Evolutionary conservation across 306 rosid genomes (phyloP).

Genomic region (Prunus padus): DNA sequence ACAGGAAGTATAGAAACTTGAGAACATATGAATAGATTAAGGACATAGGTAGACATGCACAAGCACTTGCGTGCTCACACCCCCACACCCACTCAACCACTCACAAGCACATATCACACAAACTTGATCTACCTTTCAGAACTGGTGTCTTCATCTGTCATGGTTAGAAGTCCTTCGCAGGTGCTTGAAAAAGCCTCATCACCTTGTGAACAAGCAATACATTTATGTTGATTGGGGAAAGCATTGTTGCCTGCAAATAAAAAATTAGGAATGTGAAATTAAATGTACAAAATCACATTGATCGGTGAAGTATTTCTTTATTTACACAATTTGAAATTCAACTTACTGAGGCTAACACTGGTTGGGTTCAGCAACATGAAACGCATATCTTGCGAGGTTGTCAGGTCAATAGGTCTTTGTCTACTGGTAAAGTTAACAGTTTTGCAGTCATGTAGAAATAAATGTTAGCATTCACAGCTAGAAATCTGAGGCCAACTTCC

Average conservation of each 20-base stretch:
- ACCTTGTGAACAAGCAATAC: slow-evolving; percentile 17
- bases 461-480: slow-evolving; percentile 1
- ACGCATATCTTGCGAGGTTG: slow-evolving; percentile 45
- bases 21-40: slow-evolving; percentile 2
- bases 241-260: slow-evolving; percentile 28
- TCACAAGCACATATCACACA: not conserved
- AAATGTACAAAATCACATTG: not conserved
- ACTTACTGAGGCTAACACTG: slow-evolving; percentile 36
- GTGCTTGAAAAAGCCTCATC: slow-evolving; percentile 17
- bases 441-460: not conserved
- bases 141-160: slow-evolving; percentile 22
- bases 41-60: not conserved
- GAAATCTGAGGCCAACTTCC: not conserved
- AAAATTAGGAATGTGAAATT: not conserved
- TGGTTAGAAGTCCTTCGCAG: slow-evolving; percentile 14
- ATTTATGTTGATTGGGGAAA: slow-evolving; percentile 20
- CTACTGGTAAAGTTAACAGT: slow-evolving; percentile 28
- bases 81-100: not conserved
- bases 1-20: slow-evolving; percentile 9
- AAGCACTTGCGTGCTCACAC: not conserved
- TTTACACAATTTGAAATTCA: not conserved
- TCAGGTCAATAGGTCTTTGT: slow-evolving; percentile 45
- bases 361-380: slow-evolving; percentile 34
- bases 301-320: not conserved
- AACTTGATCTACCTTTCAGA: slow-evolving; percentile 28